Conservation (phyloP, 106 monocot genomes). For the Dendrobium officinale region DNA sequence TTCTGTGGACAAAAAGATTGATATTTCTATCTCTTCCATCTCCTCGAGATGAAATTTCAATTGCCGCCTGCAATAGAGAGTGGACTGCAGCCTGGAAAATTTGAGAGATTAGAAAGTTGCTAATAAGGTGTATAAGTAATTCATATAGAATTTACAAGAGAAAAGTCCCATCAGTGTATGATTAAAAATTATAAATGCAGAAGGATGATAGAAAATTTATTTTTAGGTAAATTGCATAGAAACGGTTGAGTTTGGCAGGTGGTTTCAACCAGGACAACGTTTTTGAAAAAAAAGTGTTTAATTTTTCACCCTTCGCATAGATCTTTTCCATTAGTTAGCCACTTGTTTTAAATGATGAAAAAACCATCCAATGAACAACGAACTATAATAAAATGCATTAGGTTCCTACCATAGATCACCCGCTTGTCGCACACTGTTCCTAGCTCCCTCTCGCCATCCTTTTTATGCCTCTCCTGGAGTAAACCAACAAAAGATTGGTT, state of each 20-base stretch:
- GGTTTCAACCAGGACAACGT: background rate
- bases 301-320: background rate
- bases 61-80: constrained; percentile 75
- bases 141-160: constrained; percentile 4
- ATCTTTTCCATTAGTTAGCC: background rate
- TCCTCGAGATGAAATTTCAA: constrained; percentile 72
- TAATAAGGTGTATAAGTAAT: constrained; percentile 1
- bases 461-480: background rate
- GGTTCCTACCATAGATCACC: background rate
- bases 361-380: background rate
- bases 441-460: background rate
- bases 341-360: background rate
- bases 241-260: background rate
- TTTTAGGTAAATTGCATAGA: background rate
- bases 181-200: background rate
- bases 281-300: background rate
- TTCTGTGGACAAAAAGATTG: constrained; percentile 72
- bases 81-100: constrained; percentile 61
- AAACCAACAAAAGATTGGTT: no score
- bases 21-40: constrained; percentile 73
- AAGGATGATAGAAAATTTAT: background rate
- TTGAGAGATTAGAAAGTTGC: background rate
- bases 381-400: background rate
- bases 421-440: background rate
- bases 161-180: background rate